Percentiles rank a stretch among this genome's conserved stretches.
Evolutionary conservation across 108 stramenopile species (phyloP).

Genomic region (Ochromonas danica): DNA sequence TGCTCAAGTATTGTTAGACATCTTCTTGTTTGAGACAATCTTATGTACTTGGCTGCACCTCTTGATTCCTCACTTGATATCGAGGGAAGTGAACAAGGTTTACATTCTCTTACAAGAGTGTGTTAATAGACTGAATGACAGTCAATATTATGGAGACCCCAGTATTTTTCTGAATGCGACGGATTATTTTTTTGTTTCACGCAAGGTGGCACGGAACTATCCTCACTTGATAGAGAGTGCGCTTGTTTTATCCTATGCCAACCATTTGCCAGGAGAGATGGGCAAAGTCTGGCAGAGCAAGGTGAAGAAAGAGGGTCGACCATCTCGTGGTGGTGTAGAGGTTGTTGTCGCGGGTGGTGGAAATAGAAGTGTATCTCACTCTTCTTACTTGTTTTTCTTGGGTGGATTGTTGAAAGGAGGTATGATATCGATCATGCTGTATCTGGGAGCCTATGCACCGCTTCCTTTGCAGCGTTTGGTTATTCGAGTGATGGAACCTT

Average conservation of each 20-base stretch:
- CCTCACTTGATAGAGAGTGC: no score
- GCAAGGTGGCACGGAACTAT: constrained; percentile 8
- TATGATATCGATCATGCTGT: constrained; percentile 9
- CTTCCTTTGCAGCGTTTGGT: constrained; percentile 9
- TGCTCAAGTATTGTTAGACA: not conserved
- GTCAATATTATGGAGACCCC: not conserved
- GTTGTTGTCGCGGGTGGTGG: constrained; percentile 12
- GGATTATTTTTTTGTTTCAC: constrained; percentile 10
- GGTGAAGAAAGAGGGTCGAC: not conserved
- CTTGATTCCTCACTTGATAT: not conserved
- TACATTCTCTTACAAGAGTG: no score
- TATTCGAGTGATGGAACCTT: constrained; percentile 15
- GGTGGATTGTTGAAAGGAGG: constrained; percentile 9
- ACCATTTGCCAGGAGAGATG: constrained; percentile 14
- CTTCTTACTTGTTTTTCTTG: constrained; percentile 17
- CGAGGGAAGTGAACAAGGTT: not conserved
- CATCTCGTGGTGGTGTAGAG: no score
- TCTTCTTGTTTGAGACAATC: not conserved
- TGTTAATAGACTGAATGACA: no score
- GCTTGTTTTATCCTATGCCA: constrained; percentile 10
- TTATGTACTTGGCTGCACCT: not conserved
- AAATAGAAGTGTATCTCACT: constrained; percentile 6
- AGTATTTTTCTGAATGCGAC: constrained; percentile 16
- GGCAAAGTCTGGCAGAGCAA: constrained; percentile 13
- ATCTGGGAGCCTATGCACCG: constrained; percentile 13